Percentiles rank a stretch among this genome's conserved stretches.
These are phyloP conservation scores for Salix viminalis DNA, from an alignment of 345 rosid species.

Conservation along the genomic window DNA sequence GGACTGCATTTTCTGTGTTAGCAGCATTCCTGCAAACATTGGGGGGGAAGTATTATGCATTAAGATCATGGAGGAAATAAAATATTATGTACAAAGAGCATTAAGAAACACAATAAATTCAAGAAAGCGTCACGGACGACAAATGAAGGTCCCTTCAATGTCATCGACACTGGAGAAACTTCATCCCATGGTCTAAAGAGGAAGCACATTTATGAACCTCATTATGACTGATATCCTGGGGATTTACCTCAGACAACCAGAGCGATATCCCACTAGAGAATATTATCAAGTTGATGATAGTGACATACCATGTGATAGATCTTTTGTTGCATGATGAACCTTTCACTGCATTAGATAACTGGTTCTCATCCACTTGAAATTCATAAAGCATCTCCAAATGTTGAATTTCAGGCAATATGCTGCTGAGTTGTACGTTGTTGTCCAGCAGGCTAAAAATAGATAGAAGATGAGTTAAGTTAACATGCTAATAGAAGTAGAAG, in stretches of 20 bases:
- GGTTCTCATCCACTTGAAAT: constrained; percentile 38
- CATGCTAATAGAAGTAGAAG: not conserved
- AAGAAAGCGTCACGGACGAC: not conserved
- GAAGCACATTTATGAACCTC: not conserved
- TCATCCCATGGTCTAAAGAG: not conserved
- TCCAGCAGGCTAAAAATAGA: constrained; percentile 42
- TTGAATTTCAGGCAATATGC: constrained; percentile 33
- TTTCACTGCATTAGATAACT: constrained; percentile 20
- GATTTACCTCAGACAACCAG: not conserved
- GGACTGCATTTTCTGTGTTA: constrained; percentile 27
- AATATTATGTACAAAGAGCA: not conserved
- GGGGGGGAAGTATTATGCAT: not conserved
- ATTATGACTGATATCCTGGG: not conserved
- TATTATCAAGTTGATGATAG: not conserved
- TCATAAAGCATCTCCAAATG: constrained; percentile 41
- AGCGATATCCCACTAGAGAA: not conserved
- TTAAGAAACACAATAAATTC: not conserved
- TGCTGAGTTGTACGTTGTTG: constrained; percentile 41
- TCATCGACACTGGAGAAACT: not conserved
- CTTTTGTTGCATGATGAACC: constrained; percentile 18
- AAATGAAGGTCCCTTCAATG: not conserved
- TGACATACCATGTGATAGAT: constrained; percentile 21
- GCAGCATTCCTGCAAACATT: constrained; percentile 32
- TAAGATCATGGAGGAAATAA: not conserved
- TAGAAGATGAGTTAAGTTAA: not conserved